phyloP scores from a whole-genome alignment of 2,329 filamentous ascomycete genomes.

The Paecilomyces sp. region DNA sequence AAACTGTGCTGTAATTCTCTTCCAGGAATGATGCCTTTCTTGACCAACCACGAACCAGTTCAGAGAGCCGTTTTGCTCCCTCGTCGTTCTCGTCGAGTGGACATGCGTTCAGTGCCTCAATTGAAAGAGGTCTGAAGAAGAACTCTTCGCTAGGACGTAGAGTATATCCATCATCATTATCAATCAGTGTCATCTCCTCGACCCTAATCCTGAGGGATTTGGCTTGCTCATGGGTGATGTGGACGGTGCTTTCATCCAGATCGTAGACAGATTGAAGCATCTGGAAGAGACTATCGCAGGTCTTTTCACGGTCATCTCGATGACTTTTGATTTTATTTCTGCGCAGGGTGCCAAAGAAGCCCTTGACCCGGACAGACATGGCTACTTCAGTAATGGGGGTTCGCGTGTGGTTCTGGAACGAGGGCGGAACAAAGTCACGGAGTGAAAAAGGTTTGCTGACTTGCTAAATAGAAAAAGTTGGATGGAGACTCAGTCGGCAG shows the following conservation, averaged over 20 bases:
- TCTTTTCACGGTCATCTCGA: background rate
- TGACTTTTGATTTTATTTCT: background rate
- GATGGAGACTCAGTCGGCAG: too few relatives aligned
- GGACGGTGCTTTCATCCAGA: too few relatives aligned
- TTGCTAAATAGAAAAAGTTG: too few relatives aligned
- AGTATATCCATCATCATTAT: background rate
- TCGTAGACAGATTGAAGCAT: too few relatives aligned
- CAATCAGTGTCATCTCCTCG: too few relatives aligned
- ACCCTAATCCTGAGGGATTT: too few relatives aligned
- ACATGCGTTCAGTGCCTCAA: background rate
- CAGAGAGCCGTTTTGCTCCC: background rate
- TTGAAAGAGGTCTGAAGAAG: background rate
- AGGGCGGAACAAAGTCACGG: too few relatives aligned
- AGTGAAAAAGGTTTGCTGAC: too few relatives aligned
- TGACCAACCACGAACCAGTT: background rate
- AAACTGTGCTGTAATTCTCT: background rate
- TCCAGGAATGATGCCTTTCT: background rate
- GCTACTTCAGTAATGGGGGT: background rate
- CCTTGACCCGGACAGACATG: background rate
- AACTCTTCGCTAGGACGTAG: background rate
- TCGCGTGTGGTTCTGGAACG: background rate
- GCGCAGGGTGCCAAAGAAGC: background rate
- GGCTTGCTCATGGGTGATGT: too few relatives aligned
- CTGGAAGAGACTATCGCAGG: too few relatives aligned
- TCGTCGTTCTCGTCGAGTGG: background rate